phyloP scores from a whole-genome alignment of 2,329 filamentous ascomycete species.

The Colletotrichum sp. region DNA sequence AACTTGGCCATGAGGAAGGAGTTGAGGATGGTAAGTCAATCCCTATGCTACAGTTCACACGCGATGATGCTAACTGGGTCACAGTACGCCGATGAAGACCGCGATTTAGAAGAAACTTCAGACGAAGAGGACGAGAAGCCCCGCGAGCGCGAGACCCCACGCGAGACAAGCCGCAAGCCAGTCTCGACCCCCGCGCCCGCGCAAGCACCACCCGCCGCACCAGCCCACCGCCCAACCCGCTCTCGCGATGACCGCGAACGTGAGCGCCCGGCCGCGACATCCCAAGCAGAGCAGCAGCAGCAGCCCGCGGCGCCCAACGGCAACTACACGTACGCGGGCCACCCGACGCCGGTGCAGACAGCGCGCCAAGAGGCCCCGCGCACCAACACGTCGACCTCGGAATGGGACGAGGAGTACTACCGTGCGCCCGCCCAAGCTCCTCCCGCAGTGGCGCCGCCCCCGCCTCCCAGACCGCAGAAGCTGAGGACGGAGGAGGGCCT shows the following conservation, averaged over 20 bases:
- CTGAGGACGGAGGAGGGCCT: constrained; percentile 26
- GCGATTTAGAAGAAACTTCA: constrained; percentile 27
- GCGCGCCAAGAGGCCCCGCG: constrained; percentile 16
- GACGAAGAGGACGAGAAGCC: constrained; percentile 29
- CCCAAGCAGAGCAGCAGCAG: not conserved
- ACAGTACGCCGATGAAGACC: constrained; percentile 30
- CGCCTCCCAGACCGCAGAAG: constrained; percentile 38
- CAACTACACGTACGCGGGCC: constrained; percentile 2
- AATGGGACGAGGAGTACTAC: constrained; percentile 25
- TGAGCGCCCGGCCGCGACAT: not conserved
- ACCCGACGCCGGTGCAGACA: not conserved
- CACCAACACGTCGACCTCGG: not conserved
- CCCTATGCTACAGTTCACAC: rapidly evolving
- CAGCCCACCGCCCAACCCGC: not conserved
- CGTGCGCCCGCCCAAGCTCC: constrained; percentile 19
- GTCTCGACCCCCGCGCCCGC: not conserved
- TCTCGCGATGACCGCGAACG: constrained; percentile 8
- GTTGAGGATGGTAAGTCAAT: constrained; percentile 34
- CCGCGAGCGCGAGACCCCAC: not conserved
- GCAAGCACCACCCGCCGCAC: not conserved
- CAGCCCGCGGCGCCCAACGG: not conserved
- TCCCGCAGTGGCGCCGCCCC: constrained; percentile 28
- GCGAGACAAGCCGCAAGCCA: constrained; percentile 9
- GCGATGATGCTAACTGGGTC: not conserved
- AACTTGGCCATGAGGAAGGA: constrained; percentile 58